Evolutionary conservation across 805 yeast species (phyloP), one percentile per base, ranked within the genome.

Genomic region (Saturnispora galanensis): DNA sequence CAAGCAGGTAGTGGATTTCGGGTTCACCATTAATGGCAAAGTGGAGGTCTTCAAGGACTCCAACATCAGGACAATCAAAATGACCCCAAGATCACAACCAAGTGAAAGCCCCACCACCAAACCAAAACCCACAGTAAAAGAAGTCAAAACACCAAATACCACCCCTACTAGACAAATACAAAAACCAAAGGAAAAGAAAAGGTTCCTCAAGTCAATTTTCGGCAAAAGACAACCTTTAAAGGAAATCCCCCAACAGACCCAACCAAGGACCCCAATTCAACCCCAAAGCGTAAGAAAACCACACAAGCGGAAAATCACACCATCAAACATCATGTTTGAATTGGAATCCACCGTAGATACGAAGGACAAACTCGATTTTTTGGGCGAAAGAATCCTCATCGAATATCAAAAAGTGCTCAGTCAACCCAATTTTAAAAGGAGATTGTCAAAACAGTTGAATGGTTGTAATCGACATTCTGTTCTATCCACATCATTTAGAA

Each of bases 351-450:
- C 38, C 5, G 28, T 49, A 10, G 21, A 10, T 18, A 31, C 44
- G 3, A 42, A 48, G 8, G 55, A 54, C 10, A 71, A 77, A 51
- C 69, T 77, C 47, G 90, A 83, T 59, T 64, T 80, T 8, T 60
- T 84, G 46, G 77, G 86, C 58, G 86, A 86, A 2, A 67, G 87
- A 56, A 77, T 84, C 2, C 71, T 81, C 26, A 82, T 78, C 51
- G 89, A 84, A 56, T 72, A 81, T 39, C 83, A 79, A 53, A 71
- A 62, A 49, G 31, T 57, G 13, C 46, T 46, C 12, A 40, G 42
- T n/a, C 33, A 43, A 11, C 52, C 50, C 29, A 31, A 40, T 9
- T 50, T 52, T 43, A 55, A 51, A 35, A 50, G 51, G 30, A 47
- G 57, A 17, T 47, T 55, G n/a, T 58, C 64, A 1, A 51, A 50